Conservation (phyloP, 768 basidiomycete genomes). For the Termitomyces sp. region DNA sequence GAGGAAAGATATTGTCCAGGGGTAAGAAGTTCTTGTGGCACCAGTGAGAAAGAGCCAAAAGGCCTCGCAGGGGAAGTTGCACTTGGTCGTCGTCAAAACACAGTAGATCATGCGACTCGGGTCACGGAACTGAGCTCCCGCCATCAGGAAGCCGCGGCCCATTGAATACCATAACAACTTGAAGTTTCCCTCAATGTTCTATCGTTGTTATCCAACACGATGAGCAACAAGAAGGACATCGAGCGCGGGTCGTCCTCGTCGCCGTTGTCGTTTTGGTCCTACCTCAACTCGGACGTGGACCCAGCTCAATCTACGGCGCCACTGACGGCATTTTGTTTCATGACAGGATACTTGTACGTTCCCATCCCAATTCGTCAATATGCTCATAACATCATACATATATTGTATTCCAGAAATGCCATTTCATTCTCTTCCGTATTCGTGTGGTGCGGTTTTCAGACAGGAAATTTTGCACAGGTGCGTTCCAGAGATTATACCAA, state of each 20-base stretch:
- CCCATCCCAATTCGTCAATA: not conserved
- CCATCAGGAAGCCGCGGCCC: not conserved
- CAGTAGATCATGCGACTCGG: not conserved
- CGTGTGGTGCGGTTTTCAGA: constrained; percentile 86
- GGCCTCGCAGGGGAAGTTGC: not conserved
- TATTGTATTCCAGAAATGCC: constrained; percentile 43
- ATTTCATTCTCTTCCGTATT: constrained; percentile 75
- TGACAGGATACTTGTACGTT: constrained; percentile 74
- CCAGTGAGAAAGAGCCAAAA: not conserved
- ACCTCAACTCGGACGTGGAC: constrained; percentile 43
- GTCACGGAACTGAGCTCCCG: not conserved
- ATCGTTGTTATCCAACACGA: not conserved
- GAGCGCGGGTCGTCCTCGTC: constrained; percentile 2
- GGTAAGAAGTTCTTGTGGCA: not conserved
- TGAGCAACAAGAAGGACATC: constrained; percentile 5
- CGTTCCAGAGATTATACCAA: constrained; percentile 7
- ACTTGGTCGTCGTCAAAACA: not conserved
- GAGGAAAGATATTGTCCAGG: not conserved
- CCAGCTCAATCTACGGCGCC: constrained; percentile 44
- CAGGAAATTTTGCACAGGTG: constrained; percentile 70
- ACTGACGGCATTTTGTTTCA: constrained; percentile 64
- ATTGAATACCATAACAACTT: not conserved
- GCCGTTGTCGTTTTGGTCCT: constrained; percentile 26
- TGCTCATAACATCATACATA: not conserved
- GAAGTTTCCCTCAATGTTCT: no score